These are phyloP conservation scores for Cornus controversa DNA, from an alignment of 148 eudicot species.

Conservation along the genomic window DNA sequence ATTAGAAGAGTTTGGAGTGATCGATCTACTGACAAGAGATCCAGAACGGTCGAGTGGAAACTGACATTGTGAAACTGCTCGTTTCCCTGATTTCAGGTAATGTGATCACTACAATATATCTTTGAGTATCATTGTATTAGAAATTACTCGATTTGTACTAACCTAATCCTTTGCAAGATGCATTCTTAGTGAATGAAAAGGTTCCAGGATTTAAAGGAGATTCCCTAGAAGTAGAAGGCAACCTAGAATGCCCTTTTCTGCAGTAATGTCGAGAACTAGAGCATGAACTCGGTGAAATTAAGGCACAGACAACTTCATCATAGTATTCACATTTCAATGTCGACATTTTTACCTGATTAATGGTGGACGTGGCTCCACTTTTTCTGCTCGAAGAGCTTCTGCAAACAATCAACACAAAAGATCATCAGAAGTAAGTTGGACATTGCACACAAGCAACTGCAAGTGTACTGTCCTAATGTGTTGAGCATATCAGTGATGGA, in stretches of 20 bases:
- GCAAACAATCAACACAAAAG: neutral
- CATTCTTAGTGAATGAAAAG: constrained; percentile 32
- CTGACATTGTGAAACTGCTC: constrained; percentile 29
- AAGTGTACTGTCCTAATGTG: neutral
- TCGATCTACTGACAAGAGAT: constrained; percentile 13
- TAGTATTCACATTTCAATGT: neutral
- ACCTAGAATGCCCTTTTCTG: constrained; percentile 29
- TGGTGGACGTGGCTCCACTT: constrained; percentile 4
- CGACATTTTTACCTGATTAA: constrained; percentile 11
- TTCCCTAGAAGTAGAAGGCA: constrained; percentile 11
- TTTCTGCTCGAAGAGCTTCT: constrained; percentile 14
- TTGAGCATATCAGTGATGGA: neutral
- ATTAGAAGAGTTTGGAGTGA: constrained; percentile 18
- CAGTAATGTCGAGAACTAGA: neutral
- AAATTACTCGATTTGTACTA: neutral
- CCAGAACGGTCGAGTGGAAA: constrained; percentile 29
- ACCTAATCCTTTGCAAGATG: constrained; percentile 34
- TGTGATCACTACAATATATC: neutral
- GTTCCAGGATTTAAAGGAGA: constrained; percentile 13
- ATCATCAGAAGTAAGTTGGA: neutral
- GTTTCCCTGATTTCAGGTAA: constrained; percentile 22
- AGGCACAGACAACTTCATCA: neutral
- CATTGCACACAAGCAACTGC: neutral
- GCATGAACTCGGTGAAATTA: neutral
- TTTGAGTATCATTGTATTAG: neutral